Evolutionary conservation across 345 rosid genomes (phyloP).

Genomic region (Barbarea vulgaris): DNA sequence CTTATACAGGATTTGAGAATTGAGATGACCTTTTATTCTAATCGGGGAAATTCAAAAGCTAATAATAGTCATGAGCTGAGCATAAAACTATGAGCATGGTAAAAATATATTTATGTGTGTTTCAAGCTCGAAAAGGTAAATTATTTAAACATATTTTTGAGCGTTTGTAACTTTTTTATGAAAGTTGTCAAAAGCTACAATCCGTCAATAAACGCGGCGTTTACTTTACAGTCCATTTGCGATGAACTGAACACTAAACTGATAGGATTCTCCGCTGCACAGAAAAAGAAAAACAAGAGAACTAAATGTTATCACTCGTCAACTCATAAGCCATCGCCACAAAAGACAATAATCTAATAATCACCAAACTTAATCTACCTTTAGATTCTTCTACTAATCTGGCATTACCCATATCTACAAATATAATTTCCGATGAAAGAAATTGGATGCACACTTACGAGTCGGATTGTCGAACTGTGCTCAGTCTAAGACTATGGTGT

Average conservation of each 20-base stretch:
- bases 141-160: no score
- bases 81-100: neutral
- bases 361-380: slow-evolving; percentile 2
- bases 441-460: neutral
- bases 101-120: neutral
- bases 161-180: neutral
- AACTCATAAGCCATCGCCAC: neutral
- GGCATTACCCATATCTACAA: slow-evolving; percentile 15
- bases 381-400: neutral
- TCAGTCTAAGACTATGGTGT: slow-evolving; percentile 29
- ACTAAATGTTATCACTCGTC: neutral
- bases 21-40: neutral
- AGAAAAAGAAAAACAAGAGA: neutral
- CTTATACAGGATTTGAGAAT: neutral
- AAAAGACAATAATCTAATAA: neutral
- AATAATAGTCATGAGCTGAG: neutral
- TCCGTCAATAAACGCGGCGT: neutral
- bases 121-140: neutral
- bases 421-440: slow-evolving; percentile 10
- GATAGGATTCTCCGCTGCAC: neutral
- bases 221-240: neutral
- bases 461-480: neutral
- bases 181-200: neutral
- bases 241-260: neutral
- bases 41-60: neutral